Evolutionary conservation across 1,284 basidiomycete species (phyloP), one percentile per base, ranked within the genome.

Genomic region (Spongispora temasekensis): DNA sequence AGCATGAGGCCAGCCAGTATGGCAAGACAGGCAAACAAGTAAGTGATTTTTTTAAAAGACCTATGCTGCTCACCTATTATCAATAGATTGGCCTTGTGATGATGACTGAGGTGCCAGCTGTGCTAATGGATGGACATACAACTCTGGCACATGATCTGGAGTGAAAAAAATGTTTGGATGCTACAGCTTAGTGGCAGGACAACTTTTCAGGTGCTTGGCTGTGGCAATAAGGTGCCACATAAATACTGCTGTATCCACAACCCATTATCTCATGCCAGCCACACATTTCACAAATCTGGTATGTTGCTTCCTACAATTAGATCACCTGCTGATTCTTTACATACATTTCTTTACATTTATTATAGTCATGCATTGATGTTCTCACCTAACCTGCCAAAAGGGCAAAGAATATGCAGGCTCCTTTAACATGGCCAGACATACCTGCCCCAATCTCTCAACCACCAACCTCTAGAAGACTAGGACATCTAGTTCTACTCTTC

Each of bases 371-470:
- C 8, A 32, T 56, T 40, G 56, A 58, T 3, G n/a, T 58, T 23
- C 57, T 58, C 46, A 53, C 42, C 4, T 25, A 15, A 15, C 46
- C 28, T 5, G 15, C 32, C 15, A 58, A 58, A 58, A 55, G 35
- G 21, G 52, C 46, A 30, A 58, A 35, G 30, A n/a, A n/a, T n/a
- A n/a, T n/a, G n/a, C n/a, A n/a, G n/a, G n/a, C n/a, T n/a, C n/a
- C n/a, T n/a, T n/a, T n/a, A n/a, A n/a, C n/a, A n/a, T n/a, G n/a
- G n/a, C n/a, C n/a, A n/a, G n/a, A n/a, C n/a, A n/a, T n/a, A n/a
- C 15, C 17, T 7, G 34, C 32, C 7, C 35, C 25, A 21, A n/a
- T 12, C 37, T 42, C 21, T 21, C 19, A 42, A 42, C 37, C 37
- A 40, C 37, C 37, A 9, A 21, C n/a, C 37, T 40, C 9, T 40